Conservation (phyloP, 1,284 basidiomycete genomes). For the Trametes hirsuta region DNA sequence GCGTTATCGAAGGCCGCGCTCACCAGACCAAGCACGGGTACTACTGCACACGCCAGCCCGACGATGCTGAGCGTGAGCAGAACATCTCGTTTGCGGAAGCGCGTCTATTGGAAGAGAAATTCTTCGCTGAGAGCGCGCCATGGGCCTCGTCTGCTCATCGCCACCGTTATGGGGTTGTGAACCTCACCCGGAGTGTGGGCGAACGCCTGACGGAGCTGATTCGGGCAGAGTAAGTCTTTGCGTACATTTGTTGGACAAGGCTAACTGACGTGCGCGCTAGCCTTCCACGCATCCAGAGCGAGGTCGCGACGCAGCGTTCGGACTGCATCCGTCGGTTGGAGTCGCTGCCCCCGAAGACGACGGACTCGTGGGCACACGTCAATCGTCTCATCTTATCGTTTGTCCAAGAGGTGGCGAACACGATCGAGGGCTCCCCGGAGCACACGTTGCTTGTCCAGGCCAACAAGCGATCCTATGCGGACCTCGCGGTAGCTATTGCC, state of each 20-base stretch:
- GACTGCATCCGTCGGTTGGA: slow-evolving; percentile 40
- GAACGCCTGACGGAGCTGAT: slow-evolving; percentile 44
- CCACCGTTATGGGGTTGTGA: slow-evolving; percentile 55
- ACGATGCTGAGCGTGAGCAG: slow-evolving; percentile 53
- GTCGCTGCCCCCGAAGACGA: slow-evolving; percentile 44
- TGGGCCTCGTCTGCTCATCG: slow-evolving; percentile 52
- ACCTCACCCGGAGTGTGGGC: slow-evolving; percentile 56
- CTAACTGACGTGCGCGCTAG: slow-evolving; percentile 34
- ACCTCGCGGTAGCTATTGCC: too few species aligned
- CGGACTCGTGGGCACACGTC: slow-evolving; percentile 44
- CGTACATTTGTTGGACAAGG: neutral
- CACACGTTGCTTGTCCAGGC: too few species aligned
- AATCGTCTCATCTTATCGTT: too few species aligned
- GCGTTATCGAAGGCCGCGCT: slow-evolving; percentile 50
- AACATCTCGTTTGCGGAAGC: slow-evolving; percentile 42
- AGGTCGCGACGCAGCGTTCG: slow-evolving; percentile 42
- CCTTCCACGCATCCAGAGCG: slow-evolving; percentile 42
- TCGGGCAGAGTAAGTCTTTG: neutral
- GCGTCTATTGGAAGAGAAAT: slow-evolving; percentile 43
- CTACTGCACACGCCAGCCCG: slow-evolving; percentile 64
- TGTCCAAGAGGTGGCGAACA: too few species aligned
- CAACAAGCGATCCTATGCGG: too few species aligned
- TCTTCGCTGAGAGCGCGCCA: slow-evolving; percentile 50
- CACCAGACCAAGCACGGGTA: slow-evolving; percentile 58
- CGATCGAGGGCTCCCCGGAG: too few species aligned